phyloP scores from a whole-genome alignment of 169 alveolate genomes.

The Plasmodium inui region DNA sequence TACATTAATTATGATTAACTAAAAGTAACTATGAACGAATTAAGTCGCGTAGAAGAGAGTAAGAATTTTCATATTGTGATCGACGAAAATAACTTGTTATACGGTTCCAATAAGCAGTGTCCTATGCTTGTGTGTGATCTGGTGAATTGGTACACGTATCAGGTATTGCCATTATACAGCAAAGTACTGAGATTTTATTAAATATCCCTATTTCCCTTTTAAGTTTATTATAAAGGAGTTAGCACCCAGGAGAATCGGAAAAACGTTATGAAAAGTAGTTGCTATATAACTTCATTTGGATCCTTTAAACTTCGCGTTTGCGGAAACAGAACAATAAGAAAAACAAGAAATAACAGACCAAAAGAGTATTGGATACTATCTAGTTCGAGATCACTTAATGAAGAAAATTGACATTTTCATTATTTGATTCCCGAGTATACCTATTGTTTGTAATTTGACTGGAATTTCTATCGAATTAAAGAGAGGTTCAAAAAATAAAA shows the following conservation, averaged over 20 bases:
- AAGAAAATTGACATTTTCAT: neutral
- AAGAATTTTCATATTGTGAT: neutral
- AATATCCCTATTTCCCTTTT: neutral
- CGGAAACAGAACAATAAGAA: neutral
- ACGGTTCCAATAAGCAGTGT: neutral
- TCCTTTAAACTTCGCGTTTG: neutral
- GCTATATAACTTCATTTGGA: neutral
- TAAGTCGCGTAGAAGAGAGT: neutral
- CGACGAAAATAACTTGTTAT: neutral
- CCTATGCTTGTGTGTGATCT: neutral
- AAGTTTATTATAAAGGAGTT: too few relatives aligned
- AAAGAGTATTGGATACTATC: neutral
- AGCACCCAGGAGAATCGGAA: neutral
- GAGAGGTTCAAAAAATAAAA: neutral
- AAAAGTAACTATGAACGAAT: neutral
- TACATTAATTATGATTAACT: neutral
- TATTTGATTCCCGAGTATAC: neutral
- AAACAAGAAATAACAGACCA: neutral
- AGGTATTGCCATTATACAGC: neutral
- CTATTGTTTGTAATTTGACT: neutral
- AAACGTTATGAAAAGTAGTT: neutral
- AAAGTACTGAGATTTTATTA: neutral
- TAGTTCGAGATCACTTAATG: neutral
- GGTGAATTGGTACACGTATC: neutral
- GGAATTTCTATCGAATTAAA: neutral